Evolutionary conservation across 257 asterid genomes (phyloP).

Genomic region (Capsicum baccatum): DNA sequence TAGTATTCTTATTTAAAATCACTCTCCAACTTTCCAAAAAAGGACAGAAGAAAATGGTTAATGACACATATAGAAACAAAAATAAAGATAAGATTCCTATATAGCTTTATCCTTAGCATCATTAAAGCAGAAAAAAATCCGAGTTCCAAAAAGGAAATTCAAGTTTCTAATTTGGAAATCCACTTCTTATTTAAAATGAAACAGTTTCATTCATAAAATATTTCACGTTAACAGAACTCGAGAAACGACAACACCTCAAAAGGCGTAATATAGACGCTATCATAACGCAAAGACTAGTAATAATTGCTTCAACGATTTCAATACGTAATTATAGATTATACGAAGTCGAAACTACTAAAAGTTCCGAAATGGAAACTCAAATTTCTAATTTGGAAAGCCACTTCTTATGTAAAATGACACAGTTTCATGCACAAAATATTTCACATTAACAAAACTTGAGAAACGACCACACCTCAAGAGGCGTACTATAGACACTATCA

Average conservation of each 20-base stretch:
- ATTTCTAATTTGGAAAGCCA: slow-evolving; percentile 10
- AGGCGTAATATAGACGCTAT: background rate
- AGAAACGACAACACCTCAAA: too few relatives aligned
- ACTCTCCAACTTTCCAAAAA: background rate
- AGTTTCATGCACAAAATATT: fast-evolving
- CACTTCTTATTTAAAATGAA: background rate
- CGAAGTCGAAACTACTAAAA: background rate
- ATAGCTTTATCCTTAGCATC: background rate
- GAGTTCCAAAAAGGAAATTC: slow-evolving; percentile 16
- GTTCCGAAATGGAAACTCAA: background rate
- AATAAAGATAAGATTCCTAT: slow-evolving; percentile 15
- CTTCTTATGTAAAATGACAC: background rate
- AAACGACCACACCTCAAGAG: too few relatives aligned
- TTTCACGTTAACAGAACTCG: fast-evolving
- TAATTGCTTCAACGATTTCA: fast-evolving
- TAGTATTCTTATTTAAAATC: background rate
- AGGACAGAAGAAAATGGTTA: background rate
- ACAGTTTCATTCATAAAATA: fast-evolving
- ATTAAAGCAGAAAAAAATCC: background rate
- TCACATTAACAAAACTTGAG: fast-evolving
- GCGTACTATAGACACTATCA: too few relatives aligned
- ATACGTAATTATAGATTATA: background rate
- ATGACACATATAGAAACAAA: background rate
- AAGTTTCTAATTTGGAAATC: slow-evolving; percentile 4
- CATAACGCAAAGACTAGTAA: background rate